These are phyloP conservation scores for Fusarium mangiferae DNA, from an alignment of 2,329 filamentous ascomycete species.

Conservation along the genomic window DNA sequence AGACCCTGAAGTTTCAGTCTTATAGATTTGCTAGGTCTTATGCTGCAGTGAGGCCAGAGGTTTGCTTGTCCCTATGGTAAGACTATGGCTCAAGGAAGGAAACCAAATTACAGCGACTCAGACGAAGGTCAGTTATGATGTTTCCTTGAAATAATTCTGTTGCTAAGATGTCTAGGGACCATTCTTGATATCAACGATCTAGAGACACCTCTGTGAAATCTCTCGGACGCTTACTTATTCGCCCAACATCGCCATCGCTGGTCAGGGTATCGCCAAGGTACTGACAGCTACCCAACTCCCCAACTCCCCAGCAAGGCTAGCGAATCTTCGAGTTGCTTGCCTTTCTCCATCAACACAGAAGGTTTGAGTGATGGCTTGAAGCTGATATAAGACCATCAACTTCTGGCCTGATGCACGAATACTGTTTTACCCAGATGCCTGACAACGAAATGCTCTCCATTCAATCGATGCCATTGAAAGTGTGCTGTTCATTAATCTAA, in stretches of 20 bases:
- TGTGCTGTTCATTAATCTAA: slow-evolving; percentile 80
- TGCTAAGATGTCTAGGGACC: slow-evolving; percentile 15
- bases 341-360: slow-evolving; percentile 6
- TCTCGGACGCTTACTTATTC: slow-evolving; percentile 17
- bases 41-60: background rate
- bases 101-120: background rate
- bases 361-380: background rate
- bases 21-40: background rate
- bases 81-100: background rate
- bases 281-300: slow-evolving; percentile 14
- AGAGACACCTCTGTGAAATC: slow-evolving; percentile 36
- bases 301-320: background rate
- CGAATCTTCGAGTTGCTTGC: slow-evolving; percentile 3
- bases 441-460: slow-evolving; percentile 80
- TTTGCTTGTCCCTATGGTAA: slow-evolving; percentile 6
- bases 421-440: slow-evolving; percentile 76
- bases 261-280: slow-evolving; percentile 14
- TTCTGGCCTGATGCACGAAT: slow-evolving; percentile 76
- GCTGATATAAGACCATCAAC: slow-evolving; percentile 1
- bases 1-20: slow-evolving; percentile 59
- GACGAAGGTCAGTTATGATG: background rate
- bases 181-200: slow-evolving; percentile 42
- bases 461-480: slow-evolving; percentile 76
- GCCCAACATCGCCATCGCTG: slow-evolving; percentile 11
- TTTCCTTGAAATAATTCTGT: background rate